A percentile compares a stretch with the other conserved stretches of the same genome.
Evolutionary conservation across 2,329 filamentous ascomycete species (phyloP).

Genomic region (Fusarium subtropicale): DNA sequence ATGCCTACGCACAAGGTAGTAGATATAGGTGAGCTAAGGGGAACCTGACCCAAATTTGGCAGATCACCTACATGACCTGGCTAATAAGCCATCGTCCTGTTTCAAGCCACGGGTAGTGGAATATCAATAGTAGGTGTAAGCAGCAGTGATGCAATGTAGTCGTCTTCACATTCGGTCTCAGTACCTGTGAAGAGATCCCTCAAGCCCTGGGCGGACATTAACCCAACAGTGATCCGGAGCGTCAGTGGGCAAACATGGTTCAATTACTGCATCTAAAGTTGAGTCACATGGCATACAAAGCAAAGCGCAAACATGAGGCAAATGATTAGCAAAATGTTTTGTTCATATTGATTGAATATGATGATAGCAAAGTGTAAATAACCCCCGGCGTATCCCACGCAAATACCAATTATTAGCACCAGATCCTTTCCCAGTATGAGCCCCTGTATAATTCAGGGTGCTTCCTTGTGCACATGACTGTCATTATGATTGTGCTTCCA

Average conservation of each 20-base stretch:
- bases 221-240: fast-evolving
- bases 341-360: background rate
- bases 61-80: too few species aligned
- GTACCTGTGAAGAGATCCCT: fast-evolving
- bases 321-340: background rate
- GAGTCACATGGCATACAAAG: background rate
- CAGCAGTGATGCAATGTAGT: too few species aligned
- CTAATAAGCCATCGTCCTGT: fast-evolving
- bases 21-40: too few species aligned
- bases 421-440: background rate
- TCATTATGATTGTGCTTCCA: background rate
- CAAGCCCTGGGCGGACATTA: background rate
- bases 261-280: fast-evolving
- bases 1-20: too few species aligned
- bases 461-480: background rate
- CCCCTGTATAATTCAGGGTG: background rate
- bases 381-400: background rate
- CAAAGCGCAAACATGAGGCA: fast-evolving
- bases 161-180: too few species aligned
- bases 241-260: too few species aligned
- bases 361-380: background rate
- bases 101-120: too few species aligned
- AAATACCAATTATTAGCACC: background rate
- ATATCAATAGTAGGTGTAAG: too few species aligned
- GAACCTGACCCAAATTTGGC: too few species aligned